A percentile compares a stretch with the other conserved stretches of the same genome.
These are phyloP conservation scores for Thielaviopsis euricoi DNA, from an alignment of 2,329 filamentous ascomycete genomes.

Conservation along the genomic window DNA sequence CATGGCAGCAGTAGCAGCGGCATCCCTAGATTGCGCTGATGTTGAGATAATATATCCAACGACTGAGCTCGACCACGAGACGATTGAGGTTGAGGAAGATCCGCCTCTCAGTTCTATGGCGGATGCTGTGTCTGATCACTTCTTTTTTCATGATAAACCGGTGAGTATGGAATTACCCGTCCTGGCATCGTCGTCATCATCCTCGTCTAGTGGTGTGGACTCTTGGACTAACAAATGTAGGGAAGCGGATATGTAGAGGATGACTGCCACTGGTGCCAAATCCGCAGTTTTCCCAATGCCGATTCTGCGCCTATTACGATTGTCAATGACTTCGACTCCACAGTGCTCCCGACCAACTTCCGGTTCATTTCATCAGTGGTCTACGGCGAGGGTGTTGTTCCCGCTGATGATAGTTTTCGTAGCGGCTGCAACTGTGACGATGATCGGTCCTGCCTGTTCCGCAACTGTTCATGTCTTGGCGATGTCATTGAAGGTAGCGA, in stretches of 20 bases:
- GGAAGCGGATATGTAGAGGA: constrained; percentile 22
- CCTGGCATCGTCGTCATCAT: no score
- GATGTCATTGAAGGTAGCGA: constrained; percentile 35
- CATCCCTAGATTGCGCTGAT: not conserved
- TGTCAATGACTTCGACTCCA: constrained; percentile 43
- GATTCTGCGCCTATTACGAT: constrained; percentile 39
- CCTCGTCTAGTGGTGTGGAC: no score
- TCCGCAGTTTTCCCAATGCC: constrained; percentile 36
- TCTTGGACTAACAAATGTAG: constrained; percentile 16
- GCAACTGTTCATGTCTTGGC: constrained; percentile 52
- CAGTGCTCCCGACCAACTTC: constrained; percentile 44
- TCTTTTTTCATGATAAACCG: not conserved
- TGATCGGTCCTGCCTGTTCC: constrained; percentile 49
- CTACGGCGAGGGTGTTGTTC: constrained; percentile 40
- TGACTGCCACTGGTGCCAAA: constrained; percentile 45
- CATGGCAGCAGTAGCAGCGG: no score
- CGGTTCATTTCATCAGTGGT: constrained; percentile 49
- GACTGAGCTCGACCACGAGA: not conserved
- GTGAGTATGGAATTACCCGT: not conserved
- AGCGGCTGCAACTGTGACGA: constrained; percentile 51
- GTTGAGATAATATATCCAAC: not conserved
- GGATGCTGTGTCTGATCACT: not conserved
- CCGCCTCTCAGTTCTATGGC: not conserved
- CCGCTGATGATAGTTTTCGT: constrained; percentile 43
- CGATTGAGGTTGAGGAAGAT: not conserved